Evolutionary conservation across 495 filamentous ascomycete genomes (phyloP).

Genomic region (Penicillium paxilli): DNA sequence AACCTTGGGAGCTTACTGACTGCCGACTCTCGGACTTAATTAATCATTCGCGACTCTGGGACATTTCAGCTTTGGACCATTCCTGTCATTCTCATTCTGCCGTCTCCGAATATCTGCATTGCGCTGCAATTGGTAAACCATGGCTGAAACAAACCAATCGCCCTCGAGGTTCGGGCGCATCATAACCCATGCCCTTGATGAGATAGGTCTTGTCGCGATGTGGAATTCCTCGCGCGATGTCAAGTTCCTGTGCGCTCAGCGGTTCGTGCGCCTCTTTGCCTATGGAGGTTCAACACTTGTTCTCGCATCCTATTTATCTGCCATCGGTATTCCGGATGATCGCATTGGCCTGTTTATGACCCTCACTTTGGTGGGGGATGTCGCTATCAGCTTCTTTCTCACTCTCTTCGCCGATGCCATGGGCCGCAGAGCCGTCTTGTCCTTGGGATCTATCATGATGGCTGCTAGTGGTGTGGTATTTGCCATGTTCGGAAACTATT

Average conservation of each 20-base stretch:
- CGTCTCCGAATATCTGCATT: background rate
- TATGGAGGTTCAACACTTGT: slow-evolving; percentile 77
- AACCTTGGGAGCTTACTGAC: background rate
- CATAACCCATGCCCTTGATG: slow-evolving; percentile 24
- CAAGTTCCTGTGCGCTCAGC: slow-evolving; percentile 71
- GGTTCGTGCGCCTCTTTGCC: slow-evolving; percentile 77
- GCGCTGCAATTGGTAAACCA: background rate
- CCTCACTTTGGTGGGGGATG: slow-evolving; percentile 78
- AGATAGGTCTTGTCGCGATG: slow-evolving; percentile 41
- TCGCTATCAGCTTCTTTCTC: slow-evolving; percentile 71
- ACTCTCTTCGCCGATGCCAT: slow-evolving; percentile 74
- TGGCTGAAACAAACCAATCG: slow-evolving; percentile 4
- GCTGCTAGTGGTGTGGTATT: slow-evolving; percentile 66
- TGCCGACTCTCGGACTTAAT: background rate
- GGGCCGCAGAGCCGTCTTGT: slow-evolving; percentile 69
- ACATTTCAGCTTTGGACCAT: background rate
- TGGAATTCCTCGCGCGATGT: slow-evolving; percentile 57
- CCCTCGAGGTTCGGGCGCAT: slow-evolving; percentile 5
- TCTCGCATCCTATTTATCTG: slow-evolving; percentile 68
- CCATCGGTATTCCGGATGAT: slow-evolving; percentile 64
- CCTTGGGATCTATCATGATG: slow-evolving; percentile 70
- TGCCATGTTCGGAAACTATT: slow-evolving; percentile 67
- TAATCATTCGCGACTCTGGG: background rate
- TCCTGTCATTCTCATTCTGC: background rate
- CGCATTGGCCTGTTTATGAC: slow-evolving; percentile 89